Conservation (phyloP, 176 grass and related monocot genomes). For the Triticum aestivum region IWGSC_CS_RefSeq_v2.1 NC_057814.1:614171069-614171568, state of each 20-base stretch:
- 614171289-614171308: neutral
- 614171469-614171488: neutral
- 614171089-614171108: neutral
- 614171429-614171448: neutral
- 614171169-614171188: too few species aligned
- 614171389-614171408: neutral
- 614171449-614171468: neutral
- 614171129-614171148: neutral
- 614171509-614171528: too few species aligned
- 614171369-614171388: too few species aligned
- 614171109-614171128: neutral
- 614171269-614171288: neutral
- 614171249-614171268: neutral
- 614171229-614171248: neutral
- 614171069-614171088: neutral
- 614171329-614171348: neutral
- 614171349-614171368: too few species aligned
- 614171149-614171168: neutral
- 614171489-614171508: too few species aligned
- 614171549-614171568: too few species aligned
- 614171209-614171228: too few species aligned
- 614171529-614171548: too few species aligned
- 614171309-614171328: neutral
- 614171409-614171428: neutral
- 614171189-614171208: neutral